Conservation (phyloP, 352 stramenopile species). For the Pythium aquatile region DNA sequence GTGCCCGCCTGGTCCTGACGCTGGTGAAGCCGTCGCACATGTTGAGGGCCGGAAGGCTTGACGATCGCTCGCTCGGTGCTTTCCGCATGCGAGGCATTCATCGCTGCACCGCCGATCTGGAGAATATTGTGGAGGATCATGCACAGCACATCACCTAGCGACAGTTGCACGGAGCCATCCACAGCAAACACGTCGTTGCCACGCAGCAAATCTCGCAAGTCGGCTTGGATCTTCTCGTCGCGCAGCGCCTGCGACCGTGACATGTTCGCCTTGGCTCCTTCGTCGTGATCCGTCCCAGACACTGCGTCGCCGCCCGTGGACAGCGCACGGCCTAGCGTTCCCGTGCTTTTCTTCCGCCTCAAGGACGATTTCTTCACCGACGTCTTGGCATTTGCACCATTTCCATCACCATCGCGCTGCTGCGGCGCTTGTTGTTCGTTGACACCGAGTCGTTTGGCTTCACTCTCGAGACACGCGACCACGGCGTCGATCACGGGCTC, state of each 20-base stretch:
- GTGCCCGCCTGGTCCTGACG: constrained; percentile 21
- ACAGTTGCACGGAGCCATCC: constrained; percentile 33
- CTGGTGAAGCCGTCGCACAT: constrained; percentile 10
- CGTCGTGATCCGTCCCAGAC: background rate
- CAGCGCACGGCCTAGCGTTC: background rate
- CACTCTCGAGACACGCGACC: constrained; percentile 12
- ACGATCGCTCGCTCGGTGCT: background rate
- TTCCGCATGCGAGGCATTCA: background rate
- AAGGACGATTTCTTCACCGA: constrained; percentile 43
- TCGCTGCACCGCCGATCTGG: constrained; percentile 29
- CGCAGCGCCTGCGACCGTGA: constrained; percentile 1
- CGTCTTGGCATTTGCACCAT: constrained; percentile 9
- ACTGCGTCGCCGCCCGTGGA: background rate
- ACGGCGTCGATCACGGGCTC: constrained; percentile 37
- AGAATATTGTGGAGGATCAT: constrained; percentile 47
- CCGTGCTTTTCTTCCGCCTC: constrained; percentile 44
- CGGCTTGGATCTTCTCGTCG: constrained; percentile 18
- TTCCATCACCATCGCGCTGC: background rate
- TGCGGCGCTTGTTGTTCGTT: background rate
- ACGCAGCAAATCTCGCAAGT: constrained; percentile 30
- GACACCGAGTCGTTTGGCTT: constrained; percentile 5
- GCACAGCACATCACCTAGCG: constrained; percentile 31
- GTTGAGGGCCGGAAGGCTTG: background rate
- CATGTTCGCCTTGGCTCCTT: background rate
- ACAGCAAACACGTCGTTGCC: constrained; percentile 36